Percentiles rank a stretch among this genome's conserved stretches.
Evolutionary conservation across 2,329 filamentous ascomycete species (phyloP).

Genomic region (Helotiales sp.): DNA sequence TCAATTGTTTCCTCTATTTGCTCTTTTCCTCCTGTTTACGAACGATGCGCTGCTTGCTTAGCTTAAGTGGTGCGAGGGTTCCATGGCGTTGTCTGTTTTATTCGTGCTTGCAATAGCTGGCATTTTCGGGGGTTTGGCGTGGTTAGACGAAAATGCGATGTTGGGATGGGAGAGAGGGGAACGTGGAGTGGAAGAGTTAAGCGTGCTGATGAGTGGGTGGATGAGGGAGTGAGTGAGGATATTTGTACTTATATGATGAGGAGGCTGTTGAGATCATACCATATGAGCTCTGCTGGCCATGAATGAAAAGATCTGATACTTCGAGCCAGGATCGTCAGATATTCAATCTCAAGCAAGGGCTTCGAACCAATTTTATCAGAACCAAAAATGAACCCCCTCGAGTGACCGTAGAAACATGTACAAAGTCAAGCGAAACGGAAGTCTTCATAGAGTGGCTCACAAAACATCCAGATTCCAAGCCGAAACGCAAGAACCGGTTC

Average conservation of each 20-base stretch:
- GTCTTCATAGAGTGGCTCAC: too few species aligned
- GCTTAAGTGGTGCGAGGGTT: conserved; percentile 3
- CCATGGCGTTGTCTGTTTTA: conserved; percentile 11
- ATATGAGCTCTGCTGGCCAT: background rate
- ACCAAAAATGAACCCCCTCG: too few species aligned
- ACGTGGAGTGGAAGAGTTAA: too few species aligned
- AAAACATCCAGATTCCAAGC: too few species aligned
- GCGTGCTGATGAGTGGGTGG: background rate
- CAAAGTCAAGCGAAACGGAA: too few species aligned
- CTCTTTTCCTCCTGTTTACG: conserved; percentile 4
- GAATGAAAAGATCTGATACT: conserved; percentile 12
- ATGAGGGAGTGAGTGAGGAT: background rate
- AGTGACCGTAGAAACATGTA: too few species aligned
- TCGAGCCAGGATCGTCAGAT: background rate
- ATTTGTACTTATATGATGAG: conserved; percentile 20
- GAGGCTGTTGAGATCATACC: background rate
- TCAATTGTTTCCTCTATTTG: conserved; percentile 2
- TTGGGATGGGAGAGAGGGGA: background rate
- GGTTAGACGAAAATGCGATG: background rate
- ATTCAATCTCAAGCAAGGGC: background rate
- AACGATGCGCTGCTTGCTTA: background rate
- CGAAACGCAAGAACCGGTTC: too few species aligned
- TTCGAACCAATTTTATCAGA: too few species aligned
- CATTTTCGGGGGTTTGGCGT: conserved; percentile 1
- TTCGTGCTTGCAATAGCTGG: background rate